These are phyloP conservation scores for Claviceps sp. DNA, from an alignment of 2,329 filamentous ascomycete species.

Conservation along the genomic window DNA sequence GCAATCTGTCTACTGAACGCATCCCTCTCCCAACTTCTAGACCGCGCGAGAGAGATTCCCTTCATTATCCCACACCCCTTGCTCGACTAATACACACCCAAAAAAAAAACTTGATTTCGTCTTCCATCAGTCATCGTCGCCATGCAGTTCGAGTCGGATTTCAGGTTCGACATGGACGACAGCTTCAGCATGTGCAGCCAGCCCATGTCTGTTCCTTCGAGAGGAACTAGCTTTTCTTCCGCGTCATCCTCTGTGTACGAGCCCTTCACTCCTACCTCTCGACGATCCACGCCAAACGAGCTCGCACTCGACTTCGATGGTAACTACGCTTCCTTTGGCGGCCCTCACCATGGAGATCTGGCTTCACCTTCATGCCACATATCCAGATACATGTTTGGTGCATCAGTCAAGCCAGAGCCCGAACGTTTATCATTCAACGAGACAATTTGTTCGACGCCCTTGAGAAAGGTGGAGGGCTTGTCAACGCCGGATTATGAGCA, in stretches of 20 bases:
- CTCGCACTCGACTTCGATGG: slow-evolving; percentile 24
- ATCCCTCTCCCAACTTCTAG: background rate
- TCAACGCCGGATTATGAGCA: slow-evolving; percentile 24
- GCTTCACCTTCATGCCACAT: slow-evolving; percentile 22
- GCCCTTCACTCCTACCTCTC: slow-evolving; percentile 30
- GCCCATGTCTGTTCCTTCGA: slow-evolving; percentile 22
- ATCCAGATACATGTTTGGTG: slow-evolving; percentile 22
- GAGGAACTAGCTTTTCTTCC: slow-evolving; percentile 26
- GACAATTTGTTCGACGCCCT: slow-evolving; percentile 21
- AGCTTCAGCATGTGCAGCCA: slow-evolving; percentile 25
- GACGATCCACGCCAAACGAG: slow-evolving; percentile 29
- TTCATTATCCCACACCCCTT: background rate
- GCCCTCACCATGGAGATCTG: slow-evolving; percentile 18
- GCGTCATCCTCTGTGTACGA: slow-evolving; percentile 26
- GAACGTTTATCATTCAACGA: slow-evolving; percentile 21
- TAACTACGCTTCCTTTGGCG: slow-evolving; percentile 14
- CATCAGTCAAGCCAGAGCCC: slow-evolving; percentile 19
- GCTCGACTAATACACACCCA: background rate
- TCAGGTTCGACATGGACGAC: slow-evolving; percentile 26
- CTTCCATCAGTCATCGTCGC: slow-evolving; percentile 10
- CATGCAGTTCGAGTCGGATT: slow-evolving; percentile 27
- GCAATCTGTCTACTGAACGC: background rate
- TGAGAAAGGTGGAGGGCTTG: slow-evolving; percentile 22
- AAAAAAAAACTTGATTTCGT: background rate
- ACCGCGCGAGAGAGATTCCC: slow-evolving; percentile 1